Conservation (phyloP, 2,329 filamentous ascomycete genomes). For the Nothophaeocryptopus gaeumannii region DNA sequence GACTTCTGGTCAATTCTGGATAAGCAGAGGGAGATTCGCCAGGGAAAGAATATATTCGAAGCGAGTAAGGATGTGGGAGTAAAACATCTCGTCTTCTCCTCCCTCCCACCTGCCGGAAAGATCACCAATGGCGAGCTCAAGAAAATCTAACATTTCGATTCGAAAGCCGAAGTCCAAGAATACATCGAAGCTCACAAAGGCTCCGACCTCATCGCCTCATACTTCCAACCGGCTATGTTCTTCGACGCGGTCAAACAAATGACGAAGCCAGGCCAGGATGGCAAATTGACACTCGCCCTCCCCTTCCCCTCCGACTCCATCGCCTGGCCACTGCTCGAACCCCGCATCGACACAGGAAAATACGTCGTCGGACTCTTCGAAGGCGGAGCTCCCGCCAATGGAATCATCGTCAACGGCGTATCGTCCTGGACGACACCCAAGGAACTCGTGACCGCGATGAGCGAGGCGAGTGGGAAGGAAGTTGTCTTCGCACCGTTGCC, state of each 20-base stretch:
- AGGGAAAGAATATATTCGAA: conserved; percentile 38
- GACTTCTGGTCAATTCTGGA: conserved; percentile 48
- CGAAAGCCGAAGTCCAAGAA: conserved; percentile 37
- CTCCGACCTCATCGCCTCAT: conserved; percentile 24
- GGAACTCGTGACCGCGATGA: conserved; percentile 24
- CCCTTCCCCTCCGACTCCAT: conserved; percentile 28
- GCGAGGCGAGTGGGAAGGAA: conserved; percentile 24
- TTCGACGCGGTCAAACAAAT: conserved; percentile 23
- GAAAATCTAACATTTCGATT: conserved; percentile 39
- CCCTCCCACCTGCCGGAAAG: conserved; percentile 30
- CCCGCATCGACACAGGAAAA: conserved; percentile 28
- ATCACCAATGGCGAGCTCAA: conserved; percentile 32
- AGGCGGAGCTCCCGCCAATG: conserved; percentile 25
- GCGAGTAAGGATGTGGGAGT: conserved; percentile 31
- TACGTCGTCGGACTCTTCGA: conserved; percentile 32
- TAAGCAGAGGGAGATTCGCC: conserved; percentile 32
- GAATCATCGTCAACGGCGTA: conserved; percentile 27
- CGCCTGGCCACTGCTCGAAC: conserved; percentile 29
- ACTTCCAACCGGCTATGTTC: conserved; percentile 30
- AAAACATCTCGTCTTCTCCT: conserved; percentile 41
- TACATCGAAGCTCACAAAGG: conserved; percentile 32
- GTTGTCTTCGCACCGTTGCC: conserved; percentile 27
- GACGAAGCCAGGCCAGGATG: conserved; percentile 15
- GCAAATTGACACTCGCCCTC: conserved; percentile 21
- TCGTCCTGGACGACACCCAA: conserved; percentile 31